Evolutionary conservation across 257 asterid genomes (phyloP), one percentile per base, ranked within the genome.

Genomic region (Fraxinus pennsylvanica): DNA sequence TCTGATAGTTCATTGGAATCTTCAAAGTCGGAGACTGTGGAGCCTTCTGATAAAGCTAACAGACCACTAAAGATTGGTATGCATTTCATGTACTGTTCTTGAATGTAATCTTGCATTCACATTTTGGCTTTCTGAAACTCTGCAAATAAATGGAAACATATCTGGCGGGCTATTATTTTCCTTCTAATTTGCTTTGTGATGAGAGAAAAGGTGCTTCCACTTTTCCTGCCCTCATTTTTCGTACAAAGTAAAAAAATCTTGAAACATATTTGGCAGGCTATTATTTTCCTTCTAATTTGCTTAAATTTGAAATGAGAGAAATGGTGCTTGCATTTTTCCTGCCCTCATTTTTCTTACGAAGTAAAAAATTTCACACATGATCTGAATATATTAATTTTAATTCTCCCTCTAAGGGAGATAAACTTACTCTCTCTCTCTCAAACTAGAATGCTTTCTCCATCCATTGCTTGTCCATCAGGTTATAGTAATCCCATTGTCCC

Each of bases 21-120:
- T 73, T 82, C 96, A 45, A 81, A 83, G 61, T 70, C 91, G 9
- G 90, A 89, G 82, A 80, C 84, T 80, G 83, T 78, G 25, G 90
- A 86, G 68, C 54, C 81, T 68, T 89, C 97, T 69, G 87, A 87
- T 77, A 75, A 83, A 79, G 84, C 82, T 76, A 82, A 82, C 67
- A 86, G 81, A 47, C 91, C 92, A 22, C 73, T 93, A 69, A 96
- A 82, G 90, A 93, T 89, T 90, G 99, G 98, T 96, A 87, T 15
- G 19, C 36, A 38, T 65, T 72, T 71, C 32, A 39, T 10, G 33
- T 63, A 8, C 29, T 33, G 69, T 73, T 50, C 43, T 32, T 81
- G 70, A 69, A 54, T 68, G 3, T 50, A 78, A 78, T n/a, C 52
- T 12, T 6, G 21, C 68, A 59, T 29, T 10, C 43, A 27, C 59